Conservation (phyloP, 441 rosid genomes). For the Cnidoscolus chayamansa region DNA sequence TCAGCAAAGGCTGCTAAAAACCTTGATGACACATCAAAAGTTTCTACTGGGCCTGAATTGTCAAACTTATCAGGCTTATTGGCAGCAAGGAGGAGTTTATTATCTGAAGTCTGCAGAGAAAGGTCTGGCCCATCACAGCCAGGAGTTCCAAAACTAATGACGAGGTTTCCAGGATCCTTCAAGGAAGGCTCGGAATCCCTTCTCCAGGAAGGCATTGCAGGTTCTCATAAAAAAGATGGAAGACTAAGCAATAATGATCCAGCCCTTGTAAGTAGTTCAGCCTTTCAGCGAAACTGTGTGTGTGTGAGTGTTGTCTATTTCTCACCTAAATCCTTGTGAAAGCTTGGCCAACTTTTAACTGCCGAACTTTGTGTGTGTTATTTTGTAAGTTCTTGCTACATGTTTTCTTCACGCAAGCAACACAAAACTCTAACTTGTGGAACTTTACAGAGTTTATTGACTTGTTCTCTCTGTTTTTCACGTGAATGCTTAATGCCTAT, state of each 20-base stretch:
- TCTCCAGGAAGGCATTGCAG: conserved; percentile 40
- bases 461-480: background rate
- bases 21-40: conserved; percentile 58
- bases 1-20: conserved; percentile 68
- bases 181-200: conserved; percentile 70
- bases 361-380: background rate
- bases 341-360: background rate
- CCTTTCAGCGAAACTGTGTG: no score
- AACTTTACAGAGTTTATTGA: background rate
- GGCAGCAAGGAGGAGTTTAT: conserved; percentile 51
- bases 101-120: conserved; percentile 51
- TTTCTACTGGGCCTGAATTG: conserved; percentile 54
- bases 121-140: conserved; percentile 41
- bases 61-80: conserved; percentile 51
- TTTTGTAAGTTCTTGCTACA: background rate
- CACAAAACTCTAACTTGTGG: background rate
- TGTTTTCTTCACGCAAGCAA: background rate
- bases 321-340: background rate
- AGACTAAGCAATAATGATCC: conserved; percentile 65
- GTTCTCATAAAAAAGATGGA: conserved; percentile 49
- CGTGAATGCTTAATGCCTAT: background rate
- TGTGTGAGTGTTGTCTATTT: no score
- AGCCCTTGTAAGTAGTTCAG: conserved; percentile 52
- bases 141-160: conserved; percentile 58
- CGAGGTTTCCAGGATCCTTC: conserved; percentile 86